phyloP scores from a whole-genome alignment of 495 filamentous ascomycete species.

The Durotheca rogersii region DNA sequence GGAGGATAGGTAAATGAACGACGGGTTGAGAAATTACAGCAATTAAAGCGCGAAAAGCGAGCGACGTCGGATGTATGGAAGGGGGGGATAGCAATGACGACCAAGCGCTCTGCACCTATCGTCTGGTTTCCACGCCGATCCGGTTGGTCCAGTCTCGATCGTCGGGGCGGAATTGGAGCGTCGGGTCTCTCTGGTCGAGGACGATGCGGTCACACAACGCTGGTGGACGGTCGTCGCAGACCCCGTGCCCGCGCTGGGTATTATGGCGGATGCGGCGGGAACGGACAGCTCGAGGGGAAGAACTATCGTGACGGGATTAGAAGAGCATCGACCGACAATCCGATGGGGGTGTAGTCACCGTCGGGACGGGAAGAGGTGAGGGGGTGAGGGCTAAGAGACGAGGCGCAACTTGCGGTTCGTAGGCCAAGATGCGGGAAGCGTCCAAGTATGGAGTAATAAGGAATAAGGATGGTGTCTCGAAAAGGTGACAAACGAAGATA shows the following conservation, averaged over 20 bases:
- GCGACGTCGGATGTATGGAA: slow-evolving; percentile 27
- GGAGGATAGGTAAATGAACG: background rate
- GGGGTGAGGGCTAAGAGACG: slow-evolving; percentile 15
- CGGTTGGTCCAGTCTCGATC: slow-evolving; percentile 17
- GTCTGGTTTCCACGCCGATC: slow-evolving; percentile 8
- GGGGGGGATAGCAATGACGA: slow-evolving; percentile 15
- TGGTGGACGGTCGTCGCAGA: slow-evolving; percentile 19
- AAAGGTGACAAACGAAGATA: slow-evolving; percentile 13
- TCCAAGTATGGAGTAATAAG: background rate
- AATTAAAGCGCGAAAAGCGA: slow-evolving; percentile 30
- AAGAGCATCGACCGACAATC: slow-evolving; percentile 5
- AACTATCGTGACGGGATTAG: slow-evolving; percentile 10
- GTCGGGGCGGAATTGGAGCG: slow-evolving; percentile 25
- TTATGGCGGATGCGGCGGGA: slow-evolving; percentile 13
- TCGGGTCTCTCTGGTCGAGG: slow-evolving; percentile 26
- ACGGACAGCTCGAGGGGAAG: slow-evolving; percentile 2
- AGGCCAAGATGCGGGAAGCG: slow-evolving; percentile 14
- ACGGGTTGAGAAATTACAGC: slow-evolving; percentile 24
- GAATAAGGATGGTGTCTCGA: slow-evolving; percentile 6
- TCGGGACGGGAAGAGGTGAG: no score
- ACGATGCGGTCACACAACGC: slow-evolving; percentile 6
- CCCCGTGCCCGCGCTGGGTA: slow-evolving; percentile 13
- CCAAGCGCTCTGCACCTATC: slow-evolving; percentile 25
- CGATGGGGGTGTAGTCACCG: slow-evolving; percentile 1
- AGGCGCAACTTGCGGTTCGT: slow-evolving; percentile 7